Conservation (phyloP, 441 rosid genomes). For the Gossypium davidsonii region DNA sequence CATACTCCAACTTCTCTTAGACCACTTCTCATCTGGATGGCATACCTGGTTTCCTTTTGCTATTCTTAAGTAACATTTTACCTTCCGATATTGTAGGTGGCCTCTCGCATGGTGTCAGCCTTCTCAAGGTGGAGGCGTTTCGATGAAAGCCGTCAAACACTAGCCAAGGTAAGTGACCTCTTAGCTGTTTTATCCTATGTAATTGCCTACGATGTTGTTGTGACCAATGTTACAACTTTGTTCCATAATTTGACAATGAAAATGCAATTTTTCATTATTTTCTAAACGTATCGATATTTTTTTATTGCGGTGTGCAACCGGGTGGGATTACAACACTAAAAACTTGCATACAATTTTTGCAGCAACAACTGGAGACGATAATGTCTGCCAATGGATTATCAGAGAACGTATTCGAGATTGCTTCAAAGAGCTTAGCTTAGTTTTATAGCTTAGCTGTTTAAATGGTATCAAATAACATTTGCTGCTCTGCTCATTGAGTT, state of each 20-base stretch:
- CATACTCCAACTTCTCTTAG: background rate
- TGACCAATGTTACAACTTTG: background rate
- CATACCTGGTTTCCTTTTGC: background rate
- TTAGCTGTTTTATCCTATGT: background rate
- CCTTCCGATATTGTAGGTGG: conserved; percentile 46
- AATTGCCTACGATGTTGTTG: background rate
- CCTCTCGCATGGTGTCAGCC: conserved; percentile 87
- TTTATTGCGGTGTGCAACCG: background rate
- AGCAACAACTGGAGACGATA: conserved; percentile 95
- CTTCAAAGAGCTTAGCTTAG: conserved; percentile 77
- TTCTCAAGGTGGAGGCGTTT: conserved; percentile 96
- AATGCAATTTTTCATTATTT: background rate
- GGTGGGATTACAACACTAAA: background rate
- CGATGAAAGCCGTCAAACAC: conserved; percentile 69
- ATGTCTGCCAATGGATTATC: conserved; percentile 82
- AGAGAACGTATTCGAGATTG: conserved; percentile 92
- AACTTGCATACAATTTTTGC: conserved; percentile 15
- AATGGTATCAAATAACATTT: background rate
- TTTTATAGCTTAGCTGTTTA: conserved; percentile 57
- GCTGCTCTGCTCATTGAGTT: background rate
- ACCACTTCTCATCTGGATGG: background rate
- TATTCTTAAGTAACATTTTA: background rate
- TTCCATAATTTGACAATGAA: background rate
- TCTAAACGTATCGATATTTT: background rate
- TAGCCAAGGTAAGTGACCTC: conserved; percentile 55